Evolutionary conservation across 805 yeast species (phyloP).

Genomic region (Osmozyma mogii): DNA sequence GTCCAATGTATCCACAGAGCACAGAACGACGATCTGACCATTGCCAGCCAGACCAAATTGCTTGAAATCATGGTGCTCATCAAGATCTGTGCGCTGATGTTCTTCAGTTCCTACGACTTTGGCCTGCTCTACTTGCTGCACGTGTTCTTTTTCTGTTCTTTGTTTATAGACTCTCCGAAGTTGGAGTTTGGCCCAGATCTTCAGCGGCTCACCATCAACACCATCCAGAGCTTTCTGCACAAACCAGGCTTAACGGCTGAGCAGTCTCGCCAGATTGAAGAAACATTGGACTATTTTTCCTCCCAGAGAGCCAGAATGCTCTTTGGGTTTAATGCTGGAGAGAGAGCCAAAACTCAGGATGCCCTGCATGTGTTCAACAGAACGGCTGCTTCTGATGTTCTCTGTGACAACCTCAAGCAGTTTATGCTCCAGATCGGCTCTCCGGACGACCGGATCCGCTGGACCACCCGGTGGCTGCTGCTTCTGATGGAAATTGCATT

Average conservation of each 20-base stretch:
- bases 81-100: constrained; percentile 52
- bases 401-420: constrained; percentile 47
- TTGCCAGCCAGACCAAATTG: constrained; percentile 44
- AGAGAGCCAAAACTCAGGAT: constrained; percentile 28
- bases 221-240: constrained; percentile 60
- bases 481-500: constrained; percentile 59
- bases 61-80: constrained; percentile 65
- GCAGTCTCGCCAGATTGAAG: constrained; percentile 36
- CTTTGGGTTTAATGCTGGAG: constrained; percentile 56
- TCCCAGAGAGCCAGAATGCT: constrained; percentile 63
- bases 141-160: constrained; percentile 56
- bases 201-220: constrained; percentile 55
- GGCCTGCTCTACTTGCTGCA: constrained; percentile 66
- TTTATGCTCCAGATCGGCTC: constrained; percentile 45
- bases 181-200: constrained; percentile 53
- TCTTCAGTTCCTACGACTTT: constrained; percentile 60
- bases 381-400: constrained; percentile 45
- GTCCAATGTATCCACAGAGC: constrained; percentile 47
- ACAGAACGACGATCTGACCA: constrained; percentile 32
- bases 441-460: constrained; percentile 39
- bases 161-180: constrained; percentile 46
- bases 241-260: constrained; percentile 40
- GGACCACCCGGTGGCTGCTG: constrained; percentile 62
- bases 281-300: constrained; percentile 39
- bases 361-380: constrained; percentile 31